Percentiles rank a stretch among this genome's conserved stretches.
phyloP scores from a whole-genome alignment of 352 stramenopile species.

The Ophiocytium majus region DNA sequence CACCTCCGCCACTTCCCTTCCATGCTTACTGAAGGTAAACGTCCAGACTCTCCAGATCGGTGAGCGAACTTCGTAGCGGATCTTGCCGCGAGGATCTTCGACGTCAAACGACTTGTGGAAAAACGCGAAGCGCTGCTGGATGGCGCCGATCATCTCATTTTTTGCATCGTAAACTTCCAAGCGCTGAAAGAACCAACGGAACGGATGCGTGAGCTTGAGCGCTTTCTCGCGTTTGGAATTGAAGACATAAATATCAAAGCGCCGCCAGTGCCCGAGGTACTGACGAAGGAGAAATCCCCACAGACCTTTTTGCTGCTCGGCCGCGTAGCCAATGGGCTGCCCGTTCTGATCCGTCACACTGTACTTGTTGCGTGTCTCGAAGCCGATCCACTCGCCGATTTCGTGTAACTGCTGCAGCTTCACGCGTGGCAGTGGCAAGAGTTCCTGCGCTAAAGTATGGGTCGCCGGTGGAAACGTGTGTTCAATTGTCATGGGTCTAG shows the following conservation, averaged over 20 bases:
- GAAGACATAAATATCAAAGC: neutral
- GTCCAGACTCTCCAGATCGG: neutral
- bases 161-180: neutral
- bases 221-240: neutral
- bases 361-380: neutral
- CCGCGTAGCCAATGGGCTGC: slow-evolving; percentile 7
- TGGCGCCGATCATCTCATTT: neutral
- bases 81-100: neutral
- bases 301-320: neutral
- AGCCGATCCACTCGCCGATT: neutral
- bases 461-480: too few relatives aligned
- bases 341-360: neutral
- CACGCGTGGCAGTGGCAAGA: neutral
- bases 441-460: too few relatives aligned
- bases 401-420: neutral
- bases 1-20: neutral
- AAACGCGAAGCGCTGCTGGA: slow-evolving; percentile 7
- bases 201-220: neutral
- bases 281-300: neutral
- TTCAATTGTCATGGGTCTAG: too few relatives aligned
- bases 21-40: neutral
- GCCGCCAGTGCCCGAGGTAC: neutral
- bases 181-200: neutral
- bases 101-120: slow-evolving; percentile 2
- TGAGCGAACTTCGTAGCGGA: neutral